These are phyloP conservation scores for Chaetomiaceae sp. DNA, from an alignment of 2,329 filamentous ascomycete genomes.

Conservation along the genomic window DNA sequence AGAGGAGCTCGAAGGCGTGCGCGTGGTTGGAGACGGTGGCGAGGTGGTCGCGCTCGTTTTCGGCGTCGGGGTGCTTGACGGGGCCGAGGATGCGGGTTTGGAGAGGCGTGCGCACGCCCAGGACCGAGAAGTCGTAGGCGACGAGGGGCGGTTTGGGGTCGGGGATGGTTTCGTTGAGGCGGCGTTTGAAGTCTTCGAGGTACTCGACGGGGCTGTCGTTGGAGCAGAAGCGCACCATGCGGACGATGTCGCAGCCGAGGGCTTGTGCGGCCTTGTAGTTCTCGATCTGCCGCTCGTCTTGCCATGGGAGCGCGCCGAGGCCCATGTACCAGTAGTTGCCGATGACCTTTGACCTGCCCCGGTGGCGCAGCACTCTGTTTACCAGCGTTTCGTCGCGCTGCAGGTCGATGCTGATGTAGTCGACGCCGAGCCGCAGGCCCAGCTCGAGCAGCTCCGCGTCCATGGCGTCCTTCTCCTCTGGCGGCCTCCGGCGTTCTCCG, in stretches of 20 bases:
- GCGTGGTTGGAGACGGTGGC: constrained; percentile 50
- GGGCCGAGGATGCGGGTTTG: constrained; percentile 51
- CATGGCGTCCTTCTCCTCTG: constrained; percentile 37
- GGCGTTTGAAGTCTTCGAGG: constrained; percentile 48
- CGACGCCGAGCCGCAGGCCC: constrained; percentile 61
- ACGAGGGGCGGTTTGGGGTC: constrained; percentile 48
- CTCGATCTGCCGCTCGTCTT: constrained; percentile 46
- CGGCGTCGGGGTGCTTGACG: constrained; percentile 42
- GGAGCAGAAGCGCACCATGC: constrained; percentile 54
- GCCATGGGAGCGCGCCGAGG: constrained; percentile 50
- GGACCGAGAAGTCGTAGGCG: constrained; percentile 43
- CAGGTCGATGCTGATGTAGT: constrained; percentile 61
- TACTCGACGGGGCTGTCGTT: constrained; percentile 50
- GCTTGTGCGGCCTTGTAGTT: constrained; percentile 51
- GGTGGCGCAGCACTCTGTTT: constrained; percentile 44
- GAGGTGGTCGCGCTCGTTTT: constrained; percentile 40
- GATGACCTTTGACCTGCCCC: constrained; percentile 57
- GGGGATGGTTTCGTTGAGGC: constrained; percentile 39
- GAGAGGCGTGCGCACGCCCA: constrained; percentile 38
- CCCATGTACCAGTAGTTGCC: constrained; percentile 50
- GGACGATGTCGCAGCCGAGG: constrained; percentile 58
- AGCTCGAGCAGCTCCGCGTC: constrained; percentile 59
- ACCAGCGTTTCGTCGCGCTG: constrained; percentile 49
- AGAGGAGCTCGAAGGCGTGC: constrained; percentile 56
- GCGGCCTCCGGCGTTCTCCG: constrained; percentile 36